These are phyloP conservation scores for Kandelia obovata DNA, from an alignment of 345 rosid species.

Conservation along the genomic window DNA sequence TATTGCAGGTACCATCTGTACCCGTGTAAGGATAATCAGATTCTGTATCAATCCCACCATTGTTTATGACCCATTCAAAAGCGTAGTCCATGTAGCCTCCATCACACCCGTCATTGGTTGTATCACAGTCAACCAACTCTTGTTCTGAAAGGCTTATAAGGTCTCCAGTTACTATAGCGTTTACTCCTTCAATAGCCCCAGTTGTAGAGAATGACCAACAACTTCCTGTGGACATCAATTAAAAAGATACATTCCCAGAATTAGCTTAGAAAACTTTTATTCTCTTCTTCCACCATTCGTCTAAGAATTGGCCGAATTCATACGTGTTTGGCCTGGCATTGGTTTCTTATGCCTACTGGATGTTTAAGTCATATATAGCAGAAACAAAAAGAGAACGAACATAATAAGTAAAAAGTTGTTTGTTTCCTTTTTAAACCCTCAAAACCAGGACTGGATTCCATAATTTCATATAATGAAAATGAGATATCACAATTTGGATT, in stretches of 20 bases:
- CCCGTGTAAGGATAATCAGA: slow-evolving; percentile 58
- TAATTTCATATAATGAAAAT: too few species aligned
- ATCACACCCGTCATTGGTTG: slow-evolving; percentile 57
- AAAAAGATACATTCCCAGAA: not conserved
- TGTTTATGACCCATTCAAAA: slow-evolving; percentile 63
- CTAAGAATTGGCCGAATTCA: too few species aligned
- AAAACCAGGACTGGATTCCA: too few species aligned
- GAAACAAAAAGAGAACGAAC: too few species aligned
- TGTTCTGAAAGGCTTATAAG: slow-evolving; percentile 66
- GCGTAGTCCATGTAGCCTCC: slow-evolving; percentile 81
- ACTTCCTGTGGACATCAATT: slow-evolving; percentile 42
- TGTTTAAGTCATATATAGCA: too few species aligned
- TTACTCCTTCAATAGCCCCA: slow-evolving; percentile 68
- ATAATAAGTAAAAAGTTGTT: too few species aligned
- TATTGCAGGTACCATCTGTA: slow-evolving; percentile 49
- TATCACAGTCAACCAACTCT: slow-evolving; percentile 67
- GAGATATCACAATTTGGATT: too few species aligned
- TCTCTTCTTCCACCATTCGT: too few species aligned
- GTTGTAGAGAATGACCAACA: slow-evolving; percentile 76
- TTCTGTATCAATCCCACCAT: slow-evolving; percentile 69
- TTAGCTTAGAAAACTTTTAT: not conserved
- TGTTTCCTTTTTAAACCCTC: too few species aligned
- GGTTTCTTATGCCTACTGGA: too few species aligned
- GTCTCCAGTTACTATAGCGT: slow-evolving; percentile 51
- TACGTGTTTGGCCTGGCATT: too few species aligned